A percentile compares a stretch with the other conserved stretches of the same genome.
phyloP scores from a whole-genome alignment of 208 protist genomes.

The Trypanosoma melophagium region DNA sequence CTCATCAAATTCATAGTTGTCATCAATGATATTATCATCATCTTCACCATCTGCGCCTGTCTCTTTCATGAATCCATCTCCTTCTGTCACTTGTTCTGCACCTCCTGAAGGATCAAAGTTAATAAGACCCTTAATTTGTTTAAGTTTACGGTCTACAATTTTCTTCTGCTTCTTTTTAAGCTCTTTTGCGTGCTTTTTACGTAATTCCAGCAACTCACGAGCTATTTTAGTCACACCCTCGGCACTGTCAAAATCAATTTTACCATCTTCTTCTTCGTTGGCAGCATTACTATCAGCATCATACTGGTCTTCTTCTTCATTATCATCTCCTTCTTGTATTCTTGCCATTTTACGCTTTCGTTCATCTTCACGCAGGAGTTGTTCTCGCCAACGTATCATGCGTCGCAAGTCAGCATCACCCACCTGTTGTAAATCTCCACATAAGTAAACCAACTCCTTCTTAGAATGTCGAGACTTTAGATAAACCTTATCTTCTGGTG shows the following conservation, averaged over 20 bases:
- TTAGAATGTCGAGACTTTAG: constrained; percentile 84
- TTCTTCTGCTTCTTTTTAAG: constrained; percentile 93
- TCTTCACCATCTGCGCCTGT: constrained; percentile 15
- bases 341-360: constrained; percentile 14
- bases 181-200: constrained; percentile 82
- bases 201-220: constrained; percentile 79
- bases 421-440: constrained; percentile 93
- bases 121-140: constrained; percentile 91
- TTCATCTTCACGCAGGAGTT: constrained; percentile 72
- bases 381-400: constrained; percentile 94
- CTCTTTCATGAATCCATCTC: constrained; percentile 48
- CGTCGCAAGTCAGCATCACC: constrained; percentile 92
- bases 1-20: constrained; percentile 45
- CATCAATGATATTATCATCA: constrained; percentile 23
- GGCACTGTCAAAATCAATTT: constrained; percentile 78
- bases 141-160: constrained; percentile 89
- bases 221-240: constrained; percentile 84
- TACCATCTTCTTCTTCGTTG: constrained; percentile 34
- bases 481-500: constrained; percentile 75
- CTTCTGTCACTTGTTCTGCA: constrained; percentile 71
- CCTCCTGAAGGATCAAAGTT: constrained; percentile 89
- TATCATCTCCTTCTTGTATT: constrained; percentile 17
- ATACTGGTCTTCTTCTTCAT: constrained; percentile 22
- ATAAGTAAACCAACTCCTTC: constrained; percentile 91
- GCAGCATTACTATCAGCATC: constrained; percentile 19